Conservation (phyloP, 192 early-diverging fungal species). For the Spinellus fusiger region DNA sequence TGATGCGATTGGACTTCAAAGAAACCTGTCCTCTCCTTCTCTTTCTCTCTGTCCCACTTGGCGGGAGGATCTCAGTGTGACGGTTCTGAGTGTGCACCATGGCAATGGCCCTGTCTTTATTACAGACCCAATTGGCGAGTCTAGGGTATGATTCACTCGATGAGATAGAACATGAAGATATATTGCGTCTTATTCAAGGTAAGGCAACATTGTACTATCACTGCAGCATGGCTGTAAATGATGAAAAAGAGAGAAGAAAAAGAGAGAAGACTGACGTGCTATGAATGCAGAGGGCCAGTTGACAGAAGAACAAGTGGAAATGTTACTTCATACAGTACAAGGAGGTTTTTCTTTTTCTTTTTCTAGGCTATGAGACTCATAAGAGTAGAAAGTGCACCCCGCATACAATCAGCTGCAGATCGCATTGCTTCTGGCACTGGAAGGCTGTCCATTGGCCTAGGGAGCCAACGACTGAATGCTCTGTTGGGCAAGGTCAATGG, state of each 20-base stretch:
- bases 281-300: background rate
- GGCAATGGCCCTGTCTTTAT: too few relatives aligned
- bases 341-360: background rate
- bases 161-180: too few relatives aligned
- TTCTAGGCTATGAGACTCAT: background rate
- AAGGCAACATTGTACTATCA: background rate
- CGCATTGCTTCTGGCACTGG: background rate
- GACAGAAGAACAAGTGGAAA: background rate
- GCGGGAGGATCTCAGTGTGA: background rate
- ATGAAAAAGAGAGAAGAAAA: too few relatives aligned
- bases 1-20: constrained; percentile 1
- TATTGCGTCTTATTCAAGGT: too few relatives aligned
- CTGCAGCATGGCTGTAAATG: background rate
- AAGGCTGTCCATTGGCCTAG: background rate
- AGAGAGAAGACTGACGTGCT: background rate
- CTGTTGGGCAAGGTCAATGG: background rate
- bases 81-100: background rate
- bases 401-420: background rate
- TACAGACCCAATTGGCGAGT: too few relatives aligned
- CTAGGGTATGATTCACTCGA: too few relatives aligned
- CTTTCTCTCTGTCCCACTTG: background rate
- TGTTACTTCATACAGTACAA: background rate
- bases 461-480: background rate
- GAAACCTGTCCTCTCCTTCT: background rate
- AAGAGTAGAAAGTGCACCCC: background rate